Evolutionary conservation across 163 green algal genomes (phyloP).

Genomic region (Volvox carteri): DNA sequence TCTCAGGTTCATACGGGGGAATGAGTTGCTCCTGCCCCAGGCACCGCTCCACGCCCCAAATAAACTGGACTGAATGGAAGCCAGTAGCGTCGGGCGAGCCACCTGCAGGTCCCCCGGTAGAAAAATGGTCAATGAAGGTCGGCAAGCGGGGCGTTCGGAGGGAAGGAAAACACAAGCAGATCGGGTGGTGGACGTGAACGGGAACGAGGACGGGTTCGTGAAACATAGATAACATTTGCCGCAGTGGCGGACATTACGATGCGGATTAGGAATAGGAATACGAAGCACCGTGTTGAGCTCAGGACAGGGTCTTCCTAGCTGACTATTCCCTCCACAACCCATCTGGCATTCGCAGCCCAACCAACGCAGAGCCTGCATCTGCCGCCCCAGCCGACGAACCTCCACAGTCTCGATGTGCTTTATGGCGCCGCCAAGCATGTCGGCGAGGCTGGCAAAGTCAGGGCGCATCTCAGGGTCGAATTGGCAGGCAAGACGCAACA

Average conservation of each 20-base stretch:
- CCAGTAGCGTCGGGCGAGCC: not conserved
- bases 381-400: conserved; percentile 20
- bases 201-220: too few species aligned
- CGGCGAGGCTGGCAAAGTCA: conserved; percentile 71
- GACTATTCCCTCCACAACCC: not conserved
- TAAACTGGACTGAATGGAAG: conserved; percentile 18
- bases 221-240: too few species aligned
- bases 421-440: conserved; percentile 59
- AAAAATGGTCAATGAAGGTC: too few species aligned
- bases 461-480: conserved; percentile 78
- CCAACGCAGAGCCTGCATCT: too few species aligned
- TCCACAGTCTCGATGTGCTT: conserved; percentile 35
- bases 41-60: conserved; percentile 35
- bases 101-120: conserved; percentile 2
- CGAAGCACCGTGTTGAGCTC: too few species aligned
- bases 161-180: not conserved
- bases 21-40: conserved; percentile 6
- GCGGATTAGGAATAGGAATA: too few species aligned
- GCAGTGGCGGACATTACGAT: too few species aligned
- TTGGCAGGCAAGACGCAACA: conserved; percentile 54
- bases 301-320: too few species aligned
- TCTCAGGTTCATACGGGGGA: not conserved
- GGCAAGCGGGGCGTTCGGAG: too few species aligned
- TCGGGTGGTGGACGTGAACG: too few species aligned
- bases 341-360: not conserved